These are phyloP conservation scores for Penicillium samsonianum DNA, from an alignment of 495 filamentous ascomycete species.

Conservation along the genomic window DNA sequence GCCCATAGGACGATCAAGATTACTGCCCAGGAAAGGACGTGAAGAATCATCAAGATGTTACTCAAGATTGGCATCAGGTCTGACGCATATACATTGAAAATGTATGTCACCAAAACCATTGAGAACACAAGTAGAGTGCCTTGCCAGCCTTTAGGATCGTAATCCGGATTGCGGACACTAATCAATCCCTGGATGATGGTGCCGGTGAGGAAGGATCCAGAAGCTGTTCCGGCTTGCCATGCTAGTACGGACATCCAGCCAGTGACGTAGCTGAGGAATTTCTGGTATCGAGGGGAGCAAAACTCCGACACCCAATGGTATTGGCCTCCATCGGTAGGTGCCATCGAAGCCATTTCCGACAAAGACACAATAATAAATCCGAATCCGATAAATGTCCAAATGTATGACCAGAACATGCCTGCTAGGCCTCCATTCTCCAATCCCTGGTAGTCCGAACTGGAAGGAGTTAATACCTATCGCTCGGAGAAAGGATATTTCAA, in stretches of 20 bases:
- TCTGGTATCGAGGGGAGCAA: conserved; percentile 25
- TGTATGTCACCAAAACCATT: neutral
- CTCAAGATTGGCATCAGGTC: neutral
- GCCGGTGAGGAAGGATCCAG: conserved; percentile 37
- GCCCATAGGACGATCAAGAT: neutral
- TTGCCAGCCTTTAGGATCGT: conserved; percentile 47
- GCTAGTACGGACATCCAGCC: conserved; percentile 25
- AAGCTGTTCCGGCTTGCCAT: conserved; percentile 39
- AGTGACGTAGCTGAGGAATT: conserved; percentile 34
- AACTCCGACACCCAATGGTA: conserved; percentile 43
- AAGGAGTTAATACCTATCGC: neutral
- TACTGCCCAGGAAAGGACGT: neutral
- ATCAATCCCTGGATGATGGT: conserved; percentile 49
- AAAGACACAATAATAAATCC: neutral
- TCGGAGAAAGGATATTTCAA: neutral
- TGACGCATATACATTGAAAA: neutral
- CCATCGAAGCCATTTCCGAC: neutral
- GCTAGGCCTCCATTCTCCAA: neutral
- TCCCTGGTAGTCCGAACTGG: neutral
- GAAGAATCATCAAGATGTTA: neutral
- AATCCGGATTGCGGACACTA: conserved; percentile 41
- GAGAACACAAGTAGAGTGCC: conserved; percentile 14
- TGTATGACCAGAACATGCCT: neutral
- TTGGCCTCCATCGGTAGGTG: conserved; percentile 34
- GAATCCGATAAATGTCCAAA: neutral